phyloP scores from a whole-genome alignment of 208 protist species.

The Wallacemonas rigidus region DNA sequence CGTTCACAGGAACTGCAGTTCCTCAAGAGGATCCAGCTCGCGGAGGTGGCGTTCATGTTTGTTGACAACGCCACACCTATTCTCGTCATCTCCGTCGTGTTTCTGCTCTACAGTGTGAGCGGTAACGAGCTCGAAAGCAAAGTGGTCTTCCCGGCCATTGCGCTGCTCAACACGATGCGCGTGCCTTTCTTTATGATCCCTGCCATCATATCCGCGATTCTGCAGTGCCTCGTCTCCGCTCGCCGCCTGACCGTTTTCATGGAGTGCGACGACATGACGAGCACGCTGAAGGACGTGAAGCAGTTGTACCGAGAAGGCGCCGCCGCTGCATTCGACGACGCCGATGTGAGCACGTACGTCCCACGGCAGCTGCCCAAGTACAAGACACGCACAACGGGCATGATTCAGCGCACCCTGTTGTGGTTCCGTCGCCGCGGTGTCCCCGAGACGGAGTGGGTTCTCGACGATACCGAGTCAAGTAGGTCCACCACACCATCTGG shows the following conservation, averaged over 20 bases:
- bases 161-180: conserved; percentile 90
- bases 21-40: conserved; percentile 37
- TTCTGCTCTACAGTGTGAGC: conserved; percentile 47
- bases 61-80: conserved; percentile 70
- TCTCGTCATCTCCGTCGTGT: conserved; percentile 58
- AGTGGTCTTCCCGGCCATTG: conserved; percentile 89
- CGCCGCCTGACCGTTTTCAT: conserved; percentile 68
- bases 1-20: conserved; percentile 56
- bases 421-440: conserved; percentile 25
- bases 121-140: conserved; percentile 70
- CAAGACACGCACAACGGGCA: conserved; percentile 13
- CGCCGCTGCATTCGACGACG: conserved; percentile 32
- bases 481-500: not conserved
- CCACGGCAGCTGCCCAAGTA: conserved; percentile 29
- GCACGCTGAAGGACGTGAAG: conserved; percentile 23
- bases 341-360: conserved; percentile 28
- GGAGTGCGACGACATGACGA: conserved; percentile 40
- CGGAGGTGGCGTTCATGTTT: conserved; percentile 42
- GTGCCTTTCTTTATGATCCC: conserved; percentile 92
- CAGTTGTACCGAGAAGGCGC: conserved; percentile 20
- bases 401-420: conserved; percentile 22
- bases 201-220: conserved; percentile 49
- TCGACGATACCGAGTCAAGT: not conserved
- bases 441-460: conserved; percentile 31
- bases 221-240: conserved; percentile 78